Base-by-base conservation (phyloP, 371 early-diverging fungal genomes). In the Scutellospora calospora region DNA sequence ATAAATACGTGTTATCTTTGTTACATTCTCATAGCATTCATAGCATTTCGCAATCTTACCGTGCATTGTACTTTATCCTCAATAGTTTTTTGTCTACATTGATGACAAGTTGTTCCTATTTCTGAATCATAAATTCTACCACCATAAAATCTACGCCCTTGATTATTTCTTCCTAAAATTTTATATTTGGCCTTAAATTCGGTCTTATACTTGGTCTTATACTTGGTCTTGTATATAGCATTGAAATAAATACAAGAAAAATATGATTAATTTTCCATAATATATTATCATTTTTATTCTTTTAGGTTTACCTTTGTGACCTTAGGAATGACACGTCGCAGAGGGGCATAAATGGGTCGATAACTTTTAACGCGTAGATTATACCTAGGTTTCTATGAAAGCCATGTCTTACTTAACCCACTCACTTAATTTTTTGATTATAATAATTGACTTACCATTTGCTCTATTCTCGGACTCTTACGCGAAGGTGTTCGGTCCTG, bases 1-100 rank as follows among this genome's bases (percentile, higher is more conserved):
- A 27, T 29, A 65, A 65, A 22, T 55, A n/a, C 55, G 55, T 55
- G n/a, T 55, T n/a, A 55, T 55, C 4, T 55, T 55, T 55, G 20
- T 55, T 55, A 55, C 6, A 18, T 51, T 14, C 9, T 51, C 18
- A 14, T n/a, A n/a, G n/a, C n/a, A n/a, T 41, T 41, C 41, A 41
- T 41, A 41, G 41, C 0, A 41, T 41, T 41, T 41, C 11, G n/a
- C n/a, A n/a, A 25, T 25, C 41, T 76, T 76, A 83, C 82, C 1
- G 88, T 84, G 82, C 89, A 89, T 68, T 80, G 55, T 18, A 88
- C 86, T 80, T 88, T 88, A 11, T 82, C 60, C 49, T 89, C 89
- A 35, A 84, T 62, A 38, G 89, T 88, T 75, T 89, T 89, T 80
- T 89, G 89, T 25, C 89, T 78, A 83, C 89, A 89, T 81, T 89